Conservation (phyloP, 441 rosid species). For the Syzygium malaccense region DNA sequence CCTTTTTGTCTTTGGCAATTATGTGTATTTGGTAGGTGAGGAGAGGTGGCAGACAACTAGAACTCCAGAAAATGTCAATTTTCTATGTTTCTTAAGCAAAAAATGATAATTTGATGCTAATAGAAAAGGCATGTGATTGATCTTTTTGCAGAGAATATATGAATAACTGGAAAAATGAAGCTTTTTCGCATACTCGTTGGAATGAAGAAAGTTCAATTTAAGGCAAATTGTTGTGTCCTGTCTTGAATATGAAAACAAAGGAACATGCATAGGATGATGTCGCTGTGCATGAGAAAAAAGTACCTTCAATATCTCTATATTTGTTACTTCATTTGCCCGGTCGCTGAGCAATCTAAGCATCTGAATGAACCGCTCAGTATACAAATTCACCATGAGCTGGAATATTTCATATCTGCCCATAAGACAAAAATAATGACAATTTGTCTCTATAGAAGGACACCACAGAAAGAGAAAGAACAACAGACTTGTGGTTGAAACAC, state of each 20-base stretch:
- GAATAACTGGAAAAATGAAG: not conserved
- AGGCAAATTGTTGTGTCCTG: not conserved
- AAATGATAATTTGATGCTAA: not conserved
- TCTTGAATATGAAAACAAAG: not conserved
- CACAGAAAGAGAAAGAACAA: not conserved
- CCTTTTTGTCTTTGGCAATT: not conserved
- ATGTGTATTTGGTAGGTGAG: not conserved
- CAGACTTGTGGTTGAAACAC: not conserved
- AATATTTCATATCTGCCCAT: constrained; percentile 93
- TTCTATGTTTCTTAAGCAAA: not conserved
- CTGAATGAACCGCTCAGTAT: constrained; percentile 97
- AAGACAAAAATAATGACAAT: not conserved
- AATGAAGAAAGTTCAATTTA: not conserved
- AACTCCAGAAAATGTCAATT: not conserved
- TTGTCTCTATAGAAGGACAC: not conserved
- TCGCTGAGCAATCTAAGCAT: constrained; percentile 98
- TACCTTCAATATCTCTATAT: constrained; percentile 98
- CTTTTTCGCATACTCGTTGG: not conserved
- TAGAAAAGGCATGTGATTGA: not conserved
- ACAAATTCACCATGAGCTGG: constrained; percentile 97
- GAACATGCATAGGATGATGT: not conserved
- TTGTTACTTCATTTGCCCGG: constrained; percentile 79
- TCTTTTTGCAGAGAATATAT: not conserved
- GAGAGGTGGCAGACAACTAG: not conserved
- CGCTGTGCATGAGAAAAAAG: not conserved